Conservation (phyloP, 2,329 filamentous ascomycete species). For the Phialocephala sp. region DNA sequence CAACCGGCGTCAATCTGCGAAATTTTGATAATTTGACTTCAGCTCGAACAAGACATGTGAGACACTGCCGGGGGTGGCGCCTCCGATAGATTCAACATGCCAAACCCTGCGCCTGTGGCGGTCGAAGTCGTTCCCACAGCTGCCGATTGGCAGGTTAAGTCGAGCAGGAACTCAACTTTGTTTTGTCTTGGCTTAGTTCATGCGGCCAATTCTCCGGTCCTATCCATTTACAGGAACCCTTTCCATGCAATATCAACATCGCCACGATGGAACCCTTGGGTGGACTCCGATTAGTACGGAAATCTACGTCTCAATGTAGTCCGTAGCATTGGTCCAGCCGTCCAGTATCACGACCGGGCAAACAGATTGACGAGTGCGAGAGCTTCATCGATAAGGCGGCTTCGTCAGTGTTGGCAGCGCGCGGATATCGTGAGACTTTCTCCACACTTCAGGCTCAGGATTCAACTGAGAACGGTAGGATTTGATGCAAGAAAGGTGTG, state of each 20-base stretch:
- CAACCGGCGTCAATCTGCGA: conserved; percentile 31
- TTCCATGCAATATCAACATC: conserved; percentile 45
- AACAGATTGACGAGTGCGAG: conserved; percentile 27
- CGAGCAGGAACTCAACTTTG: conserved; percentile 28
- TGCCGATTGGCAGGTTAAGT: conserved; percentile 33
- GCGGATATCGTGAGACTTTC: conserved; percentile 38
- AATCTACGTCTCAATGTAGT: conserved; percentile 24
- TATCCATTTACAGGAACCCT: conserved; percentile 50
- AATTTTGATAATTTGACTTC: conserved; percentile 36
- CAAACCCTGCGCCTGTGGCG: conserved; percentile 29
- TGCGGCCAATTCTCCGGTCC: conserved; percentile 27
- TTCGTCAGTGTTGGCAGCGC: conserved; percentile 23
- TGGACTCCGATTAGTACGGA: conserved; percentile 26
- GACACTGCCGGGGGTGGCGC: conserved; percentile 30
- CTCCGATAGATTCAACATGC: conserved; percentile 24
- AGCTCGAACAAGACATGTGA: conserved; percentile 28
- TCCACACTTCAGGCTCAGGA: conserved; percentile 33
- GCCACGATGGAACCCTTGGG: conserved; percentile 30
- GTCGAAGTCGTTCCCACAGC: conserved; percentile 23
- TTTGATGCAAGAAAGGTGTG: conserved; percentile 38
- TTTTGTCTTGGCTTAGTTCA: conserved; percentile 25
- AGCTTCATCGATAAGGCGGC: conserved; percentile 36
- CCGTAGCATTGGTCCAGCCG: conserved; percentile 28
- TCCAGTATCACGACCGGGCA: conserved; percentile 27
- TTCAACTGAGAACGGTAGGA: conserved; percentile 31